These are phyloP conservation scores for Viscum album DNA, from an alignment of 177 flowering plant genomes.

Conservation along the genomic window DNA sequence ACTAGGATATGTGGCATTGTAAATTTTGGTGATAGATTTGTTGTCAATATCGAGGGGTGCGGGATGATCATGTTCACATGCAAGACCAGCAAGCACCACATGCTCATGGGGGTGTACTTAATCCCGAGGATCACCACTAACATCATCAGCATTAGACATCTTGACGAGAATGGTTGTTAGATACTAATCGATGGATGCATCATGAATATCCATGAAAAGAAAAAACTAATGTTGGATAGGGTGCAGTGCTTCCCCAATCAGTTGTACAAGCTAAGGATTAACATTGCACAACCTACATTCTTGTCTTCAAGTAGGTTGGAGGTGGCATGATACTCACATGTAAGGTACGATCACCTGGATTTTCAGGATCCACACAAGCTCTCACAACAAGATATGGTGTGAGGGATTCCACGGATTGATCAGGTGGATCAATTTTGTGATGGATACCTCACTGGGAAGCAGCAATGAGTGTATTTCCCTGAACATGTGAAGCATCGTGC, in stretches of 20 bases:
- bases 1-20: neutral
- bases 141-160: too few relatives aligned
- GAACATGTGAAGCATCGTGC: neutral
- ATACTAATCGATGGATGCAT: too few relatives aligned
- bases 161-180: too few relatives aligned
- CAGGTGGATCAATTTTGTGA: neutral
- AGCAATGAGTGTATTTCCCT: constrained; percentile 5
- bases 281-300: neutral
- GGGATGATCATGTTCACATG: neutral
- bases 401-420: neutral
- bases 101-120: too few relatives aligned
- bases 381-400: neutral
- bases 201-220: too few relatives aligned
- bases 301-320: neutral
- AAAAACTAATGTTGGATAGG: neutral
- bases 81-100: neutral
- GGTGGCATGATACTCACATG: neutral
- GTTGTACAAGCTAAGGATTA: neutral
- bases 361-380: neutral
- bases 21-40: neutral
- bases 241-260: neutral
- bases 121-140: neutral
- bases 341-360: neutral
- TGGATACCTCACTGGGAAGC: constrained; percentile 7
- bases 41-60: neutral